These are phyloP conservation scores for Cicer chorassanicum DNA, from an alignment of 306 rosid species.

Conservation along the genomic window DNA sequence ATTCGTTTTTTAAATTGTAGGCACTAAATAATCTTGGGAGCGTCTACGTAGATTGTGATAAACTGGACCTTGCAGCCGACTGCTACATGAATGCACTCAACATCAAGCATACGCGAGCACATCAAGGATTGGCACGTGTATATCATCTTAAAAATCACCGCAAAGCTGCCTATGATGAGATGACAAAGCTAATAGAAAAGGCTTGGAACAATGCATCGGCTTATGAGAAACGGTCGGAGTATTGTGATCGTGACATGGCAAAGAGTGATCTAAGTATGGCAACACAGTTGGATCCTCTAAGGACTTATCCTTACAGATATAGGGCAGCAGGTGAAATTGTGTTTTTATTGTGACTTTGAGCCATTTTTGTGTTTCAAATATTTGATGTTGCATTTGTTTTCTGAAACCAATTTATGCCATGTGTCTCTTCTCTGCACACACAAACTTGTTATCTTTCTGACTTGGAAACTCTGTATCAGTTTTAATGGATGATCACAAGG, in stretches of 20 bases:
- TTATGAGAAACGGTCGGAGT: constrained; percentile 91
- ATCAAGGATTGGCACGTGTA: constrained; percentile 94
- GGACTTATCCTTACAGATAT: constrained; percentile 95
- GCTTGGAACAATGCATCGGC: constrained; percentile 88
- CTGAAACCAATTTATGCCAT: background rate
- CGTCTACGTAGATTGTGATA: constrained; percentile 81
- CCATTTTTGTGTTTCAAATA: constrained; percentile 30
- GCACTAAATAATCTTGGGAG: constrained; percentile 90
- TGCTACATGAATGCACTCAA: constrained; percentile 88
- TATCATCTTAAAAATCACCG: constrained; percentile 78
- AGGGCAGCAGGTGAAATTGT: constrained; percentile 80
- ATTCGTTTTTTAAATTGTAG: constrained; percentile 52
- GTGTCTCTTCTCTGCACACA: background rate
- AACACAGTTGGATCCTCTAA: constrained; percentile 78
- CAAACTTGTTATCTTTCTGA: constrained; percentile 46
- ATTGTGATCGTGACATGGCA: constrained; percentile 96
- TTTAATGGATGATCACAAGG: constrained; percentile 93
- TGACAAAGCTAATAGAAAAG: constrained; percentile 90
- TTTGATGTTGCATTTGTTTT: constrained; percentile 18
- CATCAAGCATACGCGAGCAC: constrained; percentile 92
- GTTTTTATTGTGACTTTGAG: background rate
- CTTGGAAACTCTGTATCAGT: constrained; percentile 59
- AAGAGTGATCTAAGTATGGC: constrained; percentile 82
- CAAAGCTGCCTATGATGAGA: constrained; percentile 91
- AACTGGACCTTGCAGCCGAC: constrained; percentile 89